Conservation (phyloP, 2,329 filamentous ascomycete species). For the Thelonectria olida region DNA sequence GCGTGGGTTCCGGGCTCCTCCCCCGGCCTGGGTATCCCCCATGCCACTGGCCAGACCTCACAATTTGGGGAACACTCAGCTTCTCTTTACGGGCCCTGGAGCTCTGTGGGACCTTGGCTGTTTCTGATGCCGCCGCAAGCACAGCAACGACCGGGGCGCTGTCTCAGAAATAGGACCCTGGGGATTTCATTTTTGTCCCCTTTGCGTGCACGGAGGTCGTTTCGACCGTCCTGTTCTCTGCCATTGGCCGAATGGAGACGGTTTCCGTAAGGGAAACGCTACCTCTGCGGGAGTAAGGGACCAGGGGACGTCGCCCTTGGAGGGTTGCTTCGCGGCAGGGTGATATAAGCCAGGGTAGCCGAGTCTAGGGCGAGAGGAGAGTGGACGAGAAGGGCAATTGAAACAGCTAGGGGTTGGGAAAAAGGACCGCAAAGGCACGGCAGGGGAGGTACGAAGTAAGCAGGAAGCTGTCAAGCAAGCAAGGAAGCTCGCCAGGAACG, state of each 20-base stretch:
- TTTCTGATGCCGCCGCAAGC: constrained; percentile 35
- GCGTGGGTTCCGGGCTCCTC: constrained; percentile 18
- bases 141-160: constrained; percentile 23
- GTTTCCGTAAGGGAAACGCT: constrained; percentile 10
- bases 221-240: constrained; percentile 18
- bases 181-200: constrained; percentile 22
- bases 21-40: no score
- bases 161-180: constrained; percentile 40
- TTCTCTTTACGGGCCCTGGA: constrained; percentile 26
- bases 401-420: constrained; percentile 21
- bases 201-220: constrained; percentile 24
- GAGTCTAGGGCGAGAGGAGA: constrained; percentile 26
- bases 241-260: constrained; percentile 24
- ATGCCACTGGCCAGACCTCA: no score
- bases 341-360: constrained; percentile 17
- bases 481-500: constrained; percentile 22
- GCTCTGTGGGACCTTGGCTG: constrained; percentile 32
- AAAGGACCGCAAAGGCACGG: constrained; percentile 14
- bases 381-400: constrained; percentile 24
- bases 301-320: background rate
- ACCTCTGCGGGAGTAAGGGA: background rate
- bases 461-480: constrained; percentile 6
- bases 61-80: background rate
- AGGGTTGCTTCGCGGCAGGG: constrained; percentile 7
- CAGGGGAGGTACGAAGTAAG: background rate